Conservation (phyloP, 1,139 yeast genomes). For the Taphrina wiesneri region DNA sequence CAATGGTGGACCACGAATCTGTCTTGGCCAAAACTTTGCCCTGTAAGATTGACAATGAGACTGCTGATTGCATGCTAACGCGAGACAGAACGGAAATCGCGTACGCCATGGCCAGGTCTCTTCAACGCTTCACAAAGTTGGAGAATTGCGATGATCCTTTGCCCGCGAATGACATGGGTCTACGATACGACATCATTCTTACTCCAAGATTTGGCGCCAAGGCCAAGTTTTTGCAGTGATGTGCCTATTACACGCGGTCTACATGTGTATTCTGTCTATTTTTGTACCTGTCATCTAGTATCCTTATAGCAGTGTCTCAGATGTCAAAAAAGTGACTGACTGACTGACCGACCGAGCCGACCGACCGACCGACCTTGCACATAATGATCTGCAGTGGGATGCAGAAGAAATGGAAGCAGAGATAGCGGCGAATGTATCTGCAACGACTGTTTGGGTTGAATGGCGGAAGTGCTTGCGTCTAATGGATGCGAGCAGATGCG, state of each 20-base stretch:
- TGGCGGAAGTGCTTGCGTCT: too few relatives aligned
- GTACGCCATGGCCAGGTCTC: constrained; percentile 17
- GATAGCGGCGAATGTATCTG: too few relatives aligned
- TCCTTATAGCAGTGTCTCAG: too few relatives aligned
- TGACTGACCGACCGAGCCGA: too few relatives aligned
- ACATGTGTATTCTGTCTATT: too few relatives aligned
- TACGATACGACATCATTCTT: constrained; percentile 25
- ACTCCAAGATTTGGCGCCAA: constrained; percentile 24
- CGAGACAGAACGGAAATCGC: constrained; percentile 21
- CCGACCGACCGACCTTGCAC: too few relatives aligned
- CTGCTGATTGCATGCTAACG: not conserved
- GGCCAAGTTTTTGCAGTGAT: constrained; percentile 6
- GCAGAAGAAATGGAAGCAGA: too few relatives aligned
- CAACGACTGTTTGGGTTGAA: too few relatives aligned
- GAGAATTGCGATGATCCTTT: constrained; percentile 22
- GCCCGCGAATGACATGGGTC: constrained; percentile 3
- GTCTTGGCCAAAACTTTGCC: constrained; percentile 63
- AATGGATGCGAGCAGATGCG: not conserved
- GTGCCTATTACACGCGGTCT: too few relatives aligned
- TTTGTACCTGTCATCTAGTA: too few relatives aligned
- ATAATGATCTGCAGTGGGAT: too few relatives aligned
- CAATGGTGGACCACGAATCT: constrained; percentile 64
- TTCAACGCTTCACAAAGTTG: constrained; percentile 15
- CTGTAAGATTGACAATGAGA: constrained; percentile 32
- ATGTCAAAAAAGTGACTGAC: too few relatives aligned